These are phyloP conservation scores for Kwoniella europaea DNA, from an alignment of 768 basidiomycete species.

Conservation along the genomic window DNA sequence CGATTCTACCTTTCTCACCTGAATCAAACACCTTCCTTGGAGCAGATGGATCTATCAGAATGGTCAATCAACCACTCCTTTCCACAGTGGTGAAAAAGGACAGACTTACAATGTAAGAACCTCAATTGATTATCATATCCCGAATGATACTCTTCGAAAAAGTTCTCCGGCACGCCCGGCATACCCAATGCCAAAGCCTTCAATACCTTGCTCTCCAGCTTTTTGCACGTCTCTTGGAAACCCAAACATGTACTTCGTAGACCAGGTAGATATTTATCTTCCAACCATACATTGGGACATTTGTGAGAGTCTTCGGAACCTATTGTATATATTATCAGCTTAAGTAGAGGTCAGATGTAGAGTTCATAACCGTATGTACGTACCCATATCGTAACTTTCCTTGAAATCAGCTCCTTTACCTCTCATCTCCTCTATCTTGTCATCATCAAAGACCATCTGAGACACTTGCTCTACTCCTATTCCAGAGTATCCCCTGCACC, in stretches of 20 bases:
- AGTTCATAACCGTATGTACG: too few relatives aligned
- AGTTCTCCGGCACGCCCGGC: constrained; percentile 35
- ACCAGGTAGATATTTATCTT: constrained; percentile 30
- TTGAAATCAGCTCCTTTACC: constrained; percentile 18
- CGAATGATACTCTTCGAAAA: constrained; percentile 42
- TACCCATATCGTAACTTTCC: constrained; percentile 32
- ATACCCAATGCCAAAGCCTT: constrained; percentile 43
- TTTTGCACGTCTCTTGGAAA: constrained; percentile 31
- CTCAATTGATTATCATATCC: constrained; percentile 36
- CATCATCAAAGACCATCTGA: constrained; percentile 39
- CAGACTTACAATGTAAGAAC: constrained; percentile 33
- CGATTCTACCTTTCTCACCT: constrained; percentile 33
- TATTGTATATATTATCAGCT: too few relatives aligned
- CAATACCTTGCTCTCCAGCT: constrained; percentile 27
- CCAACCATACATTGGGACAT: constrained; percentile 29
- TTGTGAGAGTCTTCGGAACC: constrained; percentile 15
- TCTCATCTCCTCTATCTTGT: constrained; percentile 27
- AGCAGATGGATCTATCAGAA: constrained; percentile 26
- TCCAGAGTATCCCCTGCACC: constrained; percentile 43
- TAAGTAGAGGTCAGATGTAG: too few relatives aligned
- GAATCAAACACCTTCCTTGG: constrained; percentile 27
- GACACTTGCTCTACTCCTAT: constrained; percentile 45
- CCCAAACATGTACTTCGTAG: constrained; percentile 10
- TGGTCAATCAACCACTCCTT: too few relatives aligned
- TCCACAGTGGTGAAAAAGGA: neutral